These are phyloP conservation scores for Saccharomyces jurei DNA, from an alignment of 805 yeast genomes.

Conservation along the genomic window DNA sequence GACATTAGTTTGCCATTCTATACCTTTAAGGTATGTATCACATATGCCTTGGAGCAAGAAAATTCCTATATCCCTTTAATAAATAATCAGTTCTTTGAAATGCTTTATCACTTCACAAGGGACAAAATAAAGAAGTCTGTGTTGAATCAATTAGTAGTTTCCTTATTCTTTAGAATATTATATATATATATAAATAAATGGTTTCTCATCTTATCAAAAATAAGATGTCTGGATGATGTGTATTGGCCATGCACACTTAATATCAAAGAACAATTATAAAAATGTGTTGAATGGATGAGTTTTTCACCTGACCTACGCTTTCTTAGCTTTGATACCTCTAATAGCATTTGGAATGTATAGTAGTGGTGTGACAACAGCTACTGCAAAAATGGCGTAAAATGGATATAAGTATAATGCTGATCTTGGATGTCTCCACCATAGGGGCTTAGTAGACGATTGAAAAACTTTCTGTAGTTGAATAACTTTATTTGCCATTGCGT, in stretches of 20 bases:
- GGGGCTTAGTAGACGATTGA: constrained; percentile 50
- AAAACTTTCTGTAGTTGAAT: constrained; percentile 52
- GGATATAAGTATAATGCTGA: constrained; percentile 70
- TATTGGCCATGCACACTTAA: background rate
- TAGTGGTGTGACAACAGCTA: constrained; percentile 57
- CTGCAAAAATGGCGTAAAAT: constrained; percentile 65
- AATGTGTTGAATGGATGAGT: background rate
- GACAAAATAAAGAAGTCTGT: background rate
- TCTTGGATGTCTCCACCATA: constrained; percentile 57
- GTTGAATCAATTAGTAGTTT: background rate
- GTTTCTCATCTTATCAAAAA: background rate
- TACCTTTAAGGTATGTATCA: background rate
- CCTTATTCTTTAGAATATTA: background rate
- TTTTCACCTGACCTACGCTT: background rate
- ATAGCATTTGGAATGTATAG: constrained; percentile 67
- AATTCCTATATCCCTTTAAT: background rate
- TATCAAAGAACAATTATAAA: background rate
- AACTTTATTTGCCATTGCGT: constrained; percentile 36
- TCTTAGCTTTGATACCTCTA: constrained; percentile 52
- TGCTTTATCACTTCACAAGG: background rate
- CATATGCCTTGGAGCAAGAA: background rate
- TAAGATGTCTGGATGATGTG: background rate
- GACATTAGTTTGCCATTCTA: background rate
- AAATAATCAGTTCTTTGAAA: background rate
- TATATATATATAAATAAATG: background rate